These are phyloP conservation scores for Xylaria longipes DNA, from an alignment of 495 filamentous ascomycete genomes.

Conservation along the genomic window DNA sequence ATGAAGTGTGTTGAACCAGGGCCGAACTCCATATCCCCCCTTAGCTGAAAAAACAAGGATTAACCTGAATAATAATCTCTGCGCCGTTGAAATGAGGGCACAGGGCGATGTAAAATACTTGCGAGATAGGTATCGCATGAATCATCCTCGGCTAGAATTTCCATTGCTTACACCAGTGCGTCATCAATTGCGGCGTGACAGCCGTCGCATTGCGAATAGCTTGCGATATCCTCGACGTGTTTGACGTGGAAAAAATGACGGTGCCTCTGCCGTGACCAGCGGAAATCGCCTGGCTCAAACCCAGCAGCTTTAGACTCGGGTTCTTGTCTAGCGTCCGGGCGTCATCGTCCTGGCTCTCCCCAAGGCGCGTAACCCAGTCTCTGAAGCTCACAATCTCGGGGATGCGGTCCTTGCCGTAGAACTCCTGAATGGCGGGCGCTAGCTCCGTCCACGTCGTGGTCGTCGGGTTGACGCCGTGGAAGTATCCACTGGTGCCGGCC, in stretches of 20 bases:
- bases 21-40: no score
- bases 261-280: neutral
- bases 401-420: constrained; percentile 44
- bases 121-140: neutral
- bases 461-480: constrained; percentile 56
- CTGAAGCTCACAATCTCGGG: constrained; percentile 43
- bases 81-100: no score
- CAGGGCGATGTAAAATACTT: no score
- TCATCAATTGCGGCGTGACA: neutral
- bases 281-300: neutral
- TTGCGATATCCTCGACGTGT: neutral
- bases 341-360: constrained; percentile 39
- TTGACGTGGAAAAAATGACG: neutral
- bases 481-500: constrained; percentile 47
- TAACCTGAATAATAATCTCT: no score
- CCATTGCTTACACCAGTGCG: neutral
- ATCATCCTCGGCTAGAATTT: neutral
- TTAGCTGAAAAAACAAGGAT: no score
- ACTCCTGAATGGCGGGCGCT: constrained; percentile 42
- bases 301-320: constrained; percentile 49
- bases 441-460: constrained; percentile 45
- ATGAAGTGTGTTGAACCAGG: no score
- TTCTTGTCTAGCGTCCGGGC: constrained; percentile 42
- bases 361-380: constrained; percentile 50
- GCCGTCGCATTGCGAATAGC: neutral